A percentile compares a stretch with the other conserved stretches of the same genome.
Evolutionary conservation across 495 filamentous ascomycete genomes (phyloP).

Genomic region (Lasiosphaeris hirsuta): DNA sequence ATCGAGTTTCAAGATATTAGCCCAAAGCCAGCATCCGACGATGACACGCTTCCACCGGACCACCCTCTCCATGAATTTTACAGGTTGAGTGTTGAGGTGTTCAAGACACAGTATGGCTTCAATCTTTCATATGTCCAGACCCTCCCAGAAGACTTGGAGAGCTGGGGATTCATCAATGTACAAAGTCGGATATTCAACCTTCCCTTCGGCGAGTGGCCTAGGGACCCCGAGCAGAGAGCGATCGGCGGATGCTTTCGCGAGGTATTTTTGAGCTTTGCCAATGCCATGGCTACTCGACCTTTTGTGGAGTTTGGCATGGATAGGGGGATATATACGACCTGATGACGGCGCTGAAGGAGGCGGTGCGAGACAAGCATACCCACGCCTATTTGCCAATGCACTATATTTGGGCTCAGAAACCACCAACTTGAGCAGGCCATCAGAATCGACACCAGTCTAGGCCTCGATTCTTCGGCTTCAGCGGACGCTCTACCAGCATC

Average conservation of each 20-base stretch:
- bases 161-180: slow-evolving; percentile 54
- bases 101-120: slow-evolving; percentile 40
- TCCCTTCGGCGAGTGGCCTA: slow-evolving; percentile 61
- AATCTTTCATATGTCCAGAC: slow-evolving; percentile 39
- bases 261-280: slow-evolving; percentile 51
- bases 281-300: slow-evolving; percentile 52
- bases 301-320: slow-evolving; percentile 47
- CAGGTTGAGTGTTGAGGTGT: slow-evolving; percentile 23
- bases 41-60: slow-evolving; percentile 45
- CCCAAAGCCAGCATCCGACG: slow-evolving; percentile 49
- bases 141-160: slow-evolving; percentile 34
- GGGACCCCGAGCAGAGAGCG: slow-evolving; percentile 51
- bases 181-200: slow-evolving; percentile 50
- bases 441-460: too few relatives aligned
- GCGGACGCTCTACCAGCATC: too few relatives aligned
- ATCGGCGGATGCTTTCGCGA: slow-evolving; percentile 53
- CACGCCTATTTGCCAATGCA: slow-evolving; percentile 44
- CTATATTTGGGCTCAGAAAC: slow-evolving; percentile 45
- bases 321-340: slow-evolving; percentile 37
- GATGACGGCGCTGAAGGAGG: slow-evolving; percentile 24
- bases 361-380: slow-evolving; percentile 30
- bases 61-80: slow-evolving; percentile 44
- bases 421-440: slow-evolving; percentile 14
- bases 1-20: slow-evolving; percentile 57
- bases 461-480: too few relatives aligned